phyloP scores from a whole-genome alignment of 2,329 filamentous ascomycete genomes.

The Rutstroemia sp. region DNA sequence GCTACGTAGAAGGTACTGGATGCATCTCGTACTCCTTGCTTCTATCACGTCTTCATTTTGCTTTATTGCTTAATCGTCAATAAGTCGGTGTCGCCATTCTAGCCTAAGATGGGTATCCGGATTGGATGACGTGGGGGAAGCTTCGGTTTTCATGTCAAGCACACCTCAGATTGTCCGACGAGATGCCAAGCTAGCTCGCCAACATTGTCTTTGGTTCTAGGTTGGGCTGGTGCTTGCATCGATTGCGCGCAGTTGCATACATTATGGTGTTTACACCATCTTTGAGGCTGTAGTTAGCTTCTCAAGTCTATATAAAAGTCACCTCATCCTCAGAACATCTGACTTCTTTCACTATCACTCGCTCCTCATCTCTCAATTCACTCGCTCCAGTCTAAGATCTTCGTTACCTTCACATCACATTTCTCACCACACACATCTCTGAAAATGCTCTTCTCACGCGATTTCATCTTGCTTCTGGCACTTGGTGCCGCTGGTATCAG shows the following conservation, averaged over 20 bases:
- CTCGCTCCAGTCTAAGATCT: background rate
- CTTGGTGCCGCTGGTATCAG: background rate
- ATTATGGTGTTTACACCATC: background rate
- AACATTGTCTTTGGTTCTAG: too few relatives aligned
- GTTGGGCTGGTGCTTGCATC: background rate
- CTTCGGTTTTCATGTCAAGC: background rate
- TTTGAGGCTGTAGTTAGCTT: background rate
- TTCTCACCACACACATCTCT: background rate
- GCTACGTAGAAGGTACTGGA: background rate
- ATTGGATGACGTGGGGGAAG: background rate
- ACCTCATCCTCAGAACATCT: background rate
- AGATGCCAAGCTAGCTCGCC: background rate
- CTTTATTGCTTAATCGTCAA: background rate
- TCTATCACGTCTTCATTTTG: constrained; percentile 2
- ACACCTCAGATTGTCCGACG: background rate
- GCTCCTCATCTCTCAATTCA: too few relatives aligned
- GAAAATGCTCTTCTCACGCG: constrained; percentile 9
- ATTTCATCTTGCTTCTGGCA: constrained; percentile 6
- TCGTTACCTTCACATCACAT: background rate
- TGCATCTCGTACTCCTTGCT: constrained; percentile 4
- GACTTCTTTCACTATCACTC: background rate
- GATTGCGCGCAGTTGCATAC: background rate
- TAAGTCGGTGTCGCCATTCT: background rate
- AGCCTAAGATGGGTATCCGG: background rate
- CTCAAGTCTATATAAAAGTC: background rate